Base-by-base conservation (phyloP, 352 stramenopile genomes). In the Globisporangium spinosum region DNA sequence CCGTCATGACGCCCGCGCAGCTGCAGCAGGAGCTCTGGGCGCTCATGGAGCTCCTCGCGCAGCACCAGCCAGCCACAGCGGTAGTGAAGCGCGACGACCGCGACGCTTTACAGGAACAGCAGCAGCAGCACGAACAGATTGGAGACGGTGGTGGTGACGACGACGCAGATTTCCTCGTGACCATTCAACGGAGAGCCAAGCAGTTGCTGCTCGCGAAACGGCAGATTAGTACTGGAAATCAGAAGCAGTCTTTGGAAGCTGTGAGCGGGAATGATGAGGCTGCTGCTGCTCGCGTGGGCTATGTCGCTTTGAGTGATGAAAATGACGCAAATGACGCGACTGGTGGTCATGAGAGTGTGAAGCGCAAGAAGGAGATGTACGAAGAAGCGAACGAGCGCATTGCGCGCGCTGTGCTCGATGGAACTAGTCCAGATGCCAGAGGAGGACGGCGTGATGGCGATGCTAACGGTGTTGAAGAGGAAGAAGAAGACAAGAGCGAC, bases 401-500 rank as follows among this genome's bases (percentile, higher is more conserved):
- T 9, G 79, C 83, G 49, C 72, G 83, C 0, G 62, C 74, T 17
- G 78, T 90, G 75, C 77, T 91, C 47, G 81, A 87, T 49, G 57
- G 57, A 5, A 27, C 57, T 47, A 27, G 68, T 62, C 49, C 68
- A 54, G 51, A 40, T 51, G n/a, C 53, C 61, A 22, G 68, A 58
- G 38, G 47, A 60, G 40, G 64, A 49, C 9, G 56, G 62, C 25
- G 67, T 2, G 7, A 29, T 13, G 23, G 17, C 2, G 15, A 22
- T 15, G 45, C 3, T 9, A 35, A 45, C 3, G 49, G 5, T 22
- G 49, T 17, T 1, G 61, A 20, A 12, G 72, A 74, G 22, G 77
- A 79, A 17, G 77, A 74, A 15, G 83, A 90, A 65, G 83, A 91
- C 74, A 88, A 89, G 78, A 91, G 83, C 67, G 83, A 91, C 68